Evolutionary conservation across 176 grass and related monocot genomes (phyloP), one percentile per base, ranked within the genome.

Genomic region (Juncus effusus): DNA sequence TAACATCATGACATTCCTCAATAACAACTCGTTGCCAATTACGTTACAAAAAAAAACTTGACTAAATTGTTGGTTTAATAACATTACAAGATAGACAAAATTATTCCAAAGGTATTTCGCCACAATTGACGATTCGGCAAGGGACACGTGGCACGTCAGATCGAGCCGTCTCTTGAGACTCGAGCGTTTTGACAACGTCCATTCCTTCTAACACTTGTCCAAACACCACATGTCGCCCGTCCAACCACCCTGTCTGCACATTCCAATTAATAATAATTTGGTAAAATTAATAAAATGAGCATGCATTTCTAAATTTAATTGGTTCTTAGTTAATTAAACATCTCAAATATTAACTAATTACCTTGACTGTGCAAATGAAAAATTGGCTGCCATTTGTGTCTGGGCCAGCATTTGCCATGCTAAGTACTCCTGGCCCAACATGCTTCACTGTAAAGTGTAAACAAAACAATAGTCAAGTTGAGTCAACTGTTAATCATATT

Each of bases 331-430:
- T 39, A 65, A 72, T 38, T 42, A 52, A 36, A 51, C 63, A 62
- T 62, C n/a, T 62, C n/a, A 5, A 47, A 47, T 47, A 47, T 47
- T 5, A 47, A 5, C 44, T 47, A 47, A 47, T 67, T 84, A 85
- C 86, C 77, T 85, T 89, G 15, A 64, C 69, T 42, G 81, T 85
- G 60, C 81, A 85, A 69, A 85, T 89, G 68, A 89, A 85, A 85
- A 88, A 89, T 39, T 85, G 86, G 42, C 86, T 88, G 61, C 85
- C 85, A 12, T 88, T 88, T 53, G 81, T 88, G 64, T 84, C 69
- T 10, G 81, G 81, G 13, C 86, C 86, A 69, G 81, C 81, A n/a
- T 89, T 89, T 41, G 77, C 86, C 86, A 89, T 89, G 63, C 86
- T 89, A 55, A 89, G 56, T 38, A 84, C 81, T 78, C 86, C 86